Conservation (phyloP, 2,329 filamentous ascomycete species). For the Ophiostoma piceae region DNA sequence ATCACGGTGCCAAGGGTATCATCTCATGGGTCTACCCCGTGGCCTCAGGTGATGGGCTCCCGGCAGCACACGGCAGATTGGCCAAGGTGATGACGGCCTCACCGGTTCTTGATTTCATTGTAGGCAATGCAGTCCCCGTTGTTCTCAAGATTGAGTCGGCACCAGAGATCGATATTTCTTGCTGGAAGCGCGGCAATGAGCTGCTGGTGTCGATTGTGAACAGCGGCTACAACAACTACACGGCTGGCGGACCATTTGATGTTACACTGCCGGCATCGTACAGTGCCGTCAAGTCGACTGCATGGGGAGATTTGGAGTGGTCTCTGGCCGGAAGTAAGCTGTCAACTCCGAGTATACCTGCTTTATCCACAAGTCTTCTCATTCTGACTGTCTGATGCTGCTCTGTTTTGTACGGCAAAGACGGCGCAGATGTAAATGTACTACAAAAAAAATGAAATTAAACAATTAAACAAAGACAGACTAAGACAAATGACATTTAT, state of each 20-base stretch:
- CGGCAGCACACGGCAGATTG: conserved; percentile 38
- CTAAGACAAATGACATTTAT: not conserved
- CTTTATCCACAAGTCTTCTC: conserved; percentile 35
- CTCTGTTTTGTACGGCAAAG: too few relatives aligned
- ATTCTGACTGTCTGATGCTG: conserved; percentile 28
- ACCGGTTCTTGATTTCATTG: conserved; percentile 40
- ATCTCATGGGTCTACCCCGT: conserved; percentile 45
- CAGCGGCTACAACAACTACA: conserved; percentile 28
- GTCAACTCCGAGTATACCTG: conserved; percentile 31
- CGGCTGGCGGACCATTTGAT: not conserved
- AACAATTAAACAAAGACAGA: not conserved
- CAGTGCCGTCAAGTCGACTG: not conserved
- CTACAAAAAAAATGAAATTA: too few relatives aligned
- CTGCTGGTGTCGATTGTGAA: conserved; percentile 39
- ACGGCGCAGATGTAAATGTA: too few relatives aligned
- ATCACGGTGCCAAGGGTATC: conserved; percentile 42
- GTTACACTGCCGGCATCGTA: not conserved
- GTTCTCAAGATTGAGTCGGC: conserved; percentile 26
- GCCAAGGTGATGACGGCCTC: conserved; percentile 35
- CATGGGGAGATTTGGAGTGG: conserved; percentile 32
- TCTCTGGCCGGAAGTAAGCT: conserved; percentile 29
- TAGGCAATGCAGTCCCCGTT: conserved; percentile 31
- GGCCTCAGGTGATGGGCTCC: conserved; percentile 32
- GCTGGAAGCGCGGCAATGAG: conserved; percentile 32
- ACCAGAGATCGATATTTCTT: conserved; percentile 35